Evolutionary conservation across 164 flowering plant species (phyloP), one percentile per base, ranked within the genome.

Genomic region (Buxus sempervirens): DNA sequence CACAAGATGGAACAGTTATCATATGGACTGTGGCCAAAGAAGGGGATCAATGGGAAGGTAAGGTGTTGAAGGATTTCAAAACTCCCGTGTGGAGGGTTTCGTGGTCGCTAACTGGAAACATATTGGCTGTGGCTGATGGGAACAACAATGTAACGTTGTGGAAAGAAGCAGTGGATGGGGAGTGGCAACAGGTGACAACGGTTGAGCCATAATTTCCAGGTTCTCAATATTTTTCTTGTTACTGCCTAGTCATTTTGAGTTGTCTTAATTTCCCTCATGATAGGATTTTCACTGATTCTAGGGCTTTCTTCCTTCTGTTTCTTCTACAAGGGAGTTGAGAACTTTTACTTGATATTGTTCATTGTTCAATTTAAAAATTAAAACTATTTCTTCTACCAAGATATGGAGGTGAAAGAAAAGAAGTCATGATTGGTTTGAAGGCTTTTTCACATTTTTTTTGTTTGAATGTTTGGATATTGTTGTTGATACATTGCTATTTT

Each of bases 131-230:
- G 64, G 82, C 87, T 59, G 83, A 80, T 73, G 87, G 85, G 26
- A 71, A 73, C 62, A 82, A 81, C 64, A 73, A 66, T 53, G 83
- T 83, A 9, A 80, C 85, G 13, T 64, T 81, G 70, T 81, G 86
- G 86, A 83, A 83, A 59, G 86, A 83, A 65, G 84, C 86, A 14
- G 87, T 81, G 10, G 85, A 83, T 71, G 85, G 85, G n/a, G 83
- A 80, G 54, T 81, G 87, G 85, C 83, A 79, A 54, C 82, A 78
- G 75, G 85, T 83, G 71, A 76, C 80, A n/a, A 78, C 86, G 15
- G 84, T 83, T 22, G 82, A 83, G 42, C 82, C 81, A 16, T 78
- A 75, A 73, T 60, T 7, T 57, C 22, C 49, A 65, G 58, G 27
- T 66, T 67, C 55, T 49, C 42, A 2, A n/a, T 28, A 60, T 41